Conservation (phyloP, 306 rosid species). For the Rosa chinensis region DNA sequence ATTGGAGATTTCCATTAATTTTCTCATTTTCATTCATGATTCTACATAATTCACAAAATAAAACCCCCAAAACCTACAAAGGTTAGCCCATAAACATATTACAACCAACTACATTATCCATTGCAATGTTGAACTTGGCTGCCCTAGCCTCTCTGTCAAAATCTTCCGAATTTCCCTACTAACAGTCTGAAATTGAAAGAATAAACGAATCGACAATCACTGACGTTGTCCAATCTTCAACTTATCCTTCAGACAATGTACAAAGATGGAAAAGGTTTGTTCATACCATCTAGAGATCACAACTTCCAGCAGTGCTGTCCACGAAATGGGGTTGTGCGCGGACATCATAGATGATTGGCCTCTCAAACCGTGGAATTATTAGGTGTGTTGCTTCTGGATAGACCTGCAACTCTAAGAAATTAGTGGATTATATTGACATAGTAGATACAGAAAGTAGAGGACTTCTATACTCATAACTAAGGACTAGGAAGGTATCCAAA, state of each 20-base stretch:
- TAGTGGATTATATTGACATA: background rate
- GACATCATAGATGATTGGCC: slow-evolving; percentile 84
- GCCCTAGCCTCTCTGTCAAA: slow-evolving; percentile 62
- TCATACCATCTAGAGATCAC: slow-evolving; percentile 79
- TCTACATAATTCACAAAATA: too few relatives aligned
- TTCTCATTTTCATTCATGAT: too few relatives aligned
- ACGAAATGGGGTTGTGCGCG: slow-evolving; percentile 69
- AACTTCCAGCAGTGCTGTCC: slow-evolving; percentile 78
- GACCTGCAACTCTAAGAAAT: slow-evolving; percentile 49
- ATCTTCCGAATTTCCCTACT: slow-evolving; percentile 78
- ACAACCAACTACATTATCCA: slow-evolving; percentile 58
- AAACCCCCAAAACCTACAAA: too few relatives aligned
- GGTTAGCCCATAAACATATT: too few relatives aligned
- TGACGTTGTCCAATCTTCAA: background rate
- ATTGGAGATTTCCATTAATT: too few relatives aligned
- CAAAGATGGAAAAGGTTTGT: background rate
- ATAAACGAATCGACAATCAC: slow-evolving; percentile 1
- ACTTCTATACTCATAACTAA: background rate
- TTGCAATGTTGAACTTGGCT: slow-evolving; percentile 73
- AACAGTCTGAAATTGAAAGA: slow-evolving; percentile 46
- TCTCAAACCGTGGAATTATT: slow-evolving; percentile 82
- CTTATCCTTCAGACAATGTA: background rate
- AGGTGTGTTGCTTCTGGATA: slow-evolving; percentile 93
- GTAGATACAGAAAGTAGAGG: background rate
- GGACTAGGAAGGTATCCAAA: background rate